phyloP scores from a whole-genome alignment of 305 asterid genomes.

The Fraxinus velutina region DNA sequence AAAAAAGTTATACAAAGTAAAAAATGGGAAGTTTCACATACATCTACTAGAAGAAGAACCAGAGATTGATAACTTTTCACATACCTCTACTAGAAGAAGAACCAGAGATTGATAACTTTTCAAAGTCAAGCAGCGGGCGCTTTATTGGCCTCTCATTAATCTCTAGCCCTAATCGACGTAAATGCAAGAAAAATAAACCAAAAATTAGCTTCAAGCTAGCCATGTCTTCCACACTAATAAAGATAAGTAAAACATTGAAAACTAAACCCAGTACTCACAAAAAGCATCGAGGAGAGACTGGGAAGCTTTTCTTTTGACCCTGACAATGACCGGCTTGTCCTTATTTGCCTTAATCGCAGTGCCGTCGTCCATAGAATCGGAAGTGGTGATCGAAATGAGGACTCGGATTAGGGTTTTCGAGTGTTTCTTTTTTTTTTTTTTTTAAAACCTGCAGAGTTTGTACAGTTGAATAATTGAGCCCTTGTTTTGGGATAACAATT shows the following conservation, averaged over 20 bases:
- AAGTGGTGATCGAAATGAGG: not conserved
- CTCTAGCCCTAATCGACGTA: constrained; percentile 60
- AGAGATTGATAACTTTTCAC: not conserved
- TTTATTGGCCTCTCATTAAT: constrained; percentile 71
- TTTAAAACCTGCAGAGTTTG: not conserved
- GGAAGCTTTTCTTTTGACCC: constrained; percentile 68
- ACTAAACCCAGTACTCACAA: constrained; percentile 37
- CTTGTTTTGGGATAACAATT: too few species aligned
- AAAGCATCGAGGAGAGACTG: constrained; percentile 64
- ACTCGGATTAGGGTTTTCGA: constrained; percentile 24
- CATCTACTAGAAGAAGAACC: too few species aligned
- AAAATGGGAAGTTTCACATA: not conserved
- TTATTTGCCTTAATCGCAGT: constrained; percentile 33
- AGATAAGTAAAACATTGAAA: not conserved
- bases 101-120: constrained; percentile 58
- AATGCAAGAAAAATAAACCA: not conserved
- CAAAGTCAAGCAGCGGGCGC: constrained; percentile 65
- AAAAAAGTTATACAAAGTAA: not conserved
- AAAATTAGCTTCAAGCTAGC: not conserved
- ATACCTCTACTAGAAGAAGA: constrained; percentile 63
- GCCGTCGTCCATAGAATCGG: constrained; percentile 44
- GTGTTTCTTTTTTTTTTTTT: not conserved
- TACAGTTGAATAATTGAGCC: not conserved
- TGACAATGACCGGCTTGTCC: constrained; percentile 63
- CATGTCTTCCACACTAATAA: not conserved